Evolutionary conservation across 305 asterid genomes (phyloP), one percentile per base, ranked within the genome.

Genomic region (Fraxinus nigra): DNA sequence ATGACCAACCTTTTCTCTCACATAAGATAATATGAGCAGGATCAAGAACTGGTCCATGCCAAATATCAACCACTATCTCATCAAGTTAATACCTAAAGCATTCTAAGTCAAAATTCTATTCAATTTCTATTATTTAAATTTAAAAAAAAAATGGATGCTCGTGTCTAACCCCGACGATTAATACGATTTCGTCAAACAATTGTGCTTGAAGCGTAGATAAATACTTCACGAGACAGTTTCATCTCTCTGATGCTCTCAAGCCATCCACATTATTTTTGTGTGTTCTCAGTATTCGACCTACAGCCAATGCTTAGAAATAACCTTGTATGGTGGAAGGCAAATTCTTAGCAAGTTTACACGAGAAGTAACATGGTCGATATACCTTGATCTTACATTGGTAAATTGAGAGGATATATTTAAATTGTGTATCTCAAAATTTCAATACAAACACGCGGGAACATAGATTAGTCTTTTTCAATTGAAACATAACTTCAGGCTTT

Each of bases 21-120:
- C 89, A 89, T 76, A 83, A 81, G 72, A 18, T 54, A 24, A 22
- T 61, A 75, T 77, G 70, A 76, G 69, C 78, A 69, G 16, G 81
- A 83, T 79, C 83, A 83, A 75, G 78, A 38, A 82, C 75, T 22
- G 14, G 22, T 33, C 77, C 65, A 76, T 32, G 54, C 73, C 38
- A 38, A 14, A 63, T 59, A 80, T 32, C 70, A 78, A 33, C 40
- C 79, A 61, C 59, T 30, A 5, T 76, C 76, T 61, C 75, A 13
- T n/a, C 75, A 74, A 20, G 67, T 67, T 67, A 81, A 65, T 65
- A 65, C 72, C 72, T 65, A 30, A 35, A 67, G 63, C 30, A 20
- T 59, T 59, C 63, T 70, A 69, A 3, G 7, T 59, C 11, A 72
- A 35, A 73, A 33, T 80, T 7, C 40, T 73, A 28, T 16, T 59